Conservation (phyloP, 2,329 filamentous ascomycete genomes). For the Gnomoniopsis sp. region DNA sequence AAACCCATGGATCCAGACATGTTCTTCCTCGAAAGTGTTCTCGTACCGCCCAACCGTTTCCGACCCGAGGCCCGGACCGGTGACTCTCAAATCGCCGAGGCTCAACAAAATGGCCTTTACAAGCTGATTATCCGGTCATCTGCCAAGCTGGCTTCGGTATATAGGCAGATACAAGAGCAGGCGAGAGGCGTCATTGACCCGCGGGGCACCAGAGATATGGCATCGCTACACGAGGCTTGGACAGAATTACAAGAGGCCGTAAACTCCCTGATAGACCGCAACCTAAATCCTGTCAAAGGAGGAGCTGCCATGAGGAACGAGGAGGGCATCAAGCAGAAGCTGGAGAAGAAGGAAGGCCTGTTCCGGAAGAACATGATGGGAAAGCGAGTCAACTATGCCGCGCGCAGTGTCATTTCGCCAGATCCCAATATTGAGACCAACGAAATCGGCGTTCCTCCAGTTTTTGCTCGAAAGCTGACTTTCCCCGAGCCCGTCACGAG, state of each 20-base stretch:
- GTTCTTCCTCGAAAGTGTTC: slow-evolving; percentile 85
- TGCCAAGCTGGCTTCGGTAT: slow-evolving; percentile 69
- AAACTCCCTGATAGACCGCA: slow-evolving; percentile 88
- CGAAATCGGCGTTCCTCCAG: slow-evolving; percentile 96
- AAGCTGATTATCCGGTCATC: slow-evolving; percentile 78
- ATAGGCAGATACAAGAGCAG: slow-evolving; percentile 17
- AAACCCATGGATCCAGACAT: slow-evolving; percentile 71
- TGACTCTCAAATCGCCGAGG: slow-evolving; percentile 77
- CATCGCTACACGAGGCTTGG: slow-evolving; percentile 75
- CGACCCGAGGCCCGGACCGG: slow-evolving; percentile 83
- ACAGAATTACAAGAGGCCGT: slow-evolving; percentile 82
- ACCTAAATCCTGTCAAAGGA: slow-evolving; percentile 79
- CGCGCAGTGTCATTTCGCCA: slow-evolving; percentile 94
- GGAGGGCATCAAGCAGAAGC: slow-evolving; percentile 93
- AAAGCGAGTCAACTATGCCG: slow-evolving; percentile 98
- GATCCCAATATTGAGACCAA: slow-evolving; percentile 99
- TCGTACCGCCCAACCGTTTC: slow-evolving; percentile 90
- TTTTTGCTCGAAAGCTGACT: slow-evolving; percentile 93
- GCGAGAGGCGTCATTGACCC: slow-evolving; percentile 29
- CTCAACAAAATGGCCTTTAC: slow-evolving; percentile 83
- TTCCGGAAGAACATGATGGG: slow-evolving; percentile 99
- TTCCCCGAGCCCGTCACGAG: slow-evolving; percentile 97
- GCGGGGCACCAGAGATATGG: slow-evolving; percentile 13
- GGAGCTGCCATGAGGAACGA: slow-evolving; percentile 74
- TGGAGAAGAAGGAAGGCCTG: slow-evolving; percentile 98